A percentile compares a stretch with the other conserved stretches of the same genome.
Conservation (phyloP, 768 basidiomycete genomes). For the Rhizopogon salebrosus region DNA sequence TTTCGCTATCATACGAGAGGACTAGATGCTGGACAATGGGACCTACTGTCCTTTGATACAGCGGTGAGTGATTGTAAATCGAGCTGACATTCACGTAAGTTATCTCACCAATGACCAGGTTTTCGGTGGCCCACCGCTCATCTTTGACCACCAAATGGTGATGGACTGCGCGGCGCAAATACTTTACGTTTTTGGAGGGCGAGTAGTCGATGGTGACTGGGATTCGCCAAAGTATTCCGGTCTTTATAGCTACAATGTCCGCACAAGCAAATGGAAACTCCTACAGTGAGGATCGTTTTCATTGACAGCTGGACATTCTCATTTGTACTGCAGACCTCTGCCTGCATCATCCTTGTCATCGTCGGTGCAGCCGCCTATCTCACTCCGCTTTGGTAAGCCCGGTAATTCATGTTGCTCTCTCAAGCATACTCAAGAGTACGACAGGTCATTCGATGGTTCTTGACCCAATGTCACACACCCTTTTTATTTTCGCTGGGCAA, state of each 20-base stretch:
- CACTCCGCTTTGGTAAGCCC: slow-evolving; percentile 54
- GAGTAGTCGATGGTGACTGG: slow-evolving; percentile 64
- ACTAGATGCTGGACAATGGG: slow-evolving; percentile 63
- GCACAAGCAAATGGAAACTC: slow-evolving; percentile 59
- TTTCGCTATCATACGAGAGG: slow-evolving; percentile 71
- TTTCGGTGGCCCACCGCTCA: slow-evolving; percentile 63
- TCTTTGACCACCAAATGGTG: slow-evolving; percentile 80
- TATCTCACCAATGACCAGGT: slow-evolving; percentile 32
- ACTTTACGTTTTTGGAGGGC: slow-evolving; percentile 73
- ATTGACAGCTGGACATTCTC: neutral
- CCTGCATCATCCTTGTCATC: slow-evolving; percentile 7
- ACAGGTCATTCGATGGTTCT: slow-evolving; percentile 80
- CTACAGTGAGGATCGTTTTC: slow-evolving; percentile 50
- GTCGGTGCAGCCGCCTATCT: slow-evolving; percentile 38
- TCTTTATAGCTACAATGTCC: slow-evolving; percentile 67
- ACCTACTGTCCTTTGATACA: slow-evolving; percentile 61
- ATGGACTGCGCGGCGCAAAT: slow-evolving; percentile 68
- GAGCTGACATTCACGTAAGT: too few species aligned
- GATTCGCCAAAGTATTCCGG: slow-evolving; percentile 59
- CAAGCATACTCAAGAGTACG: neutral
- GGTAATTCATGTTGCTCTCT: neutral
- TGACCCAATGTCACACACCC: slow-evolving; percentile 48
- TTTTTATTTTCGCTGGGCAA: slow-evolving; percentile 76
- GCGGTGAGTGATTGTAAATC: slow-evolving; percentile 42
- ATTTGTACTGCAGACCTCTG: slow-evolving; percentile 13